A percentile compares a stretch with the other conserved stretches of the same genome.
Conservation (phyloP, 2,329 filamentous ascomycete genomes). For the Graphilbum ipis-grandicollis region DNA sequence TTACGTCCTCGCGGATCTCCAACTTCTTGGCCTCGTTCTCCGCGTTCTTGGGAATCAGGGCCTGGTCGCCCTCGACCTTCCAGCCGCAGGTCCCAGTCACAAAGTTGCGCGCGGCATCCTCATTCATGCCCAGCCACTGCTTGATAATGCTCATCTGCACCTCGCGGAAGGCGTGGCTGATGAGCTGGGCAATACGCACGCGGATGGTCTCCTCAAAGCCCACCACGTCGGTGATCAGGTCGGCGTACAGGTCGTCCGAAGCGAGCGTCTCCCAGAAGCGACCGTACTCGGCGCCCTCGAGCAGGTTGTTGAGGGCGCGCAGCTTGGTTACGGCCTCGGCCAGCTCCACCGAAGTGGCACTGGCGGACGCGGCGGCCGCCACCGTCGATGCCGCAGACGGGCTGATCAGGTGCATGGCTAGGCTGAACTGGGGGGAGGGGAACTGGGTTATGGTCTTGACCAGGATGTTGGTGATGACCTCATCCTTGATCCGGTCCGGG, state of each 20-base stretch:
- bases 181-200: constrained; percentile 71
- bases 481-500: constrained; percentile 90
- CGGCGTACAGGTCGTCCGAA: constrained; percentile 87
- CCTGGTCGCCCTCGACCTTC: constrained; percentile 51
- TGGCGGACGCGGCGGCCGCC: constrained; percentile 28
- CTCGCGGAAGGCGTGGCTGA: constrained; percentile 66
- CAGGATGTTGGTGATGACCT: constrained; percentile 96
- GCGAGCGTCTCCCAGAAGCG: constrained; percentile 89
- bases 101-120: constrained; percentile 57
- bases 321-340: constrained; percentile 86
- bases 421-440: constrained; percentile 86
- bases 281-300: constrained; percentile 79
- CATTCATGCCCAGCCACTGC: constrained; percentile 55
- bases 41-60: constrained; percentile 77
- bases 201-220: constrained; percentile 93
- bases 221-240: constrained; percentile 81
- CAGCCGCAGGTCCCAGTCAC: constrained; percentile 75
- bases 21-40: constrained; percentile 96
- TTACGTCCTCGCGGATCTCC: constrained; percentile 89
- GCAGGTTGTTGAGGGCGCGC: constrained; percentile 64
- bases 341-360: constrained; percentile 39
- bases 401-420: constrained; percentile 84
- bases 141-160: constrained; percentile 50
- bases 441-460: constrained; percentile 97
- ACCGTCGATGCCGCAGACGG: constrained; percentile 51